Evolutionary conservation across 2,329 filamentous ascomycete species (phyloP).

Genomic region (Aspergillus tanneri): DNA sequence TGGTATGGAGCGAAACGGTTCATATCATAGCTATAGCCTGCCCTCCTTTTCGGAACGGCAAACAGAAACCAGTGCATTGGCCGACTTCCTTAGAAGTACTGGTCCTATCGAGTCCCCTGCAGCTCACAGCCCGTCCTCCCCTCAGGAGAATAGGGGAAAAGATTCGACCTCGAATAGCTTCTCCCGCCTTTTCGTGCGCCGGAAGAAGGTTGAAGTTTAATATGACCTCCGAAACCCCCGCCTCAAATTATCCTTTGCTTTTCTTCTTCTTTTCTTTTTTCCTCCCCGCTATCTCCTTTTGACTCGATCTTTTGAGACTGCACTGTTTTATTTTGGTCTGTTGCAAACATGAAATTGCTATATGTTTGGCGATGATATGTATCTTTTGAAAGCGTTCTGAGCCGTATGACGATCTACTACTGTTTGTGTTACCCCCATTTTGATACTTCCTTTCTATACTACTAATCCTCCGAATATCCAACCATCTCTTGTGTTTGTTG

Average conservation of each 20-base stretch:
- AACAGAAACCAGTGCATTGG: slow-evolving; percentile 63
- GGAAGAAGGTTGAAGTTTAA: slow-evolving; percentile 31
- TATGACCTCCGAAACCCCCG: slow-evolving; percentile 1
- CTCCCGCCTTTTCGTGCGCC: slow-evolving; percentile 38
- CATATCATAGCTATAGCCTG: slow-evolving; percentile 17
- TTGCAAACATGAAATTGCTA: slow-evolving; percentile 11
- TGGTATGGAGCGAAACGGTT: slow-evolving; percentile 35
- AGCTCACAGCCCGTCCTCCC: slow-evolving; percentile 15
- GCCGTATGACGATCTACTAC: slow-evolving; percentile 15
- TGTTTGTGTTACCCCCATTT: slow-evolving; percentile 15
- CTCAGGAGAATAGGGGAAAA: slow-evolving; percentile 26
- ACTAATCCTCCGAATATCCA: slow-evolving; percentile 3
- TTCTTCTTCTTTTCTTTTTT: neutral
- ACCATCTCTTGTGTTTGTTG: neutral
- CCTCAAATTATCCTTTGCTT: too few relatives aligned
- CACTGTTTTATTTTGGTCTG: slow-evolving; percentile 15
- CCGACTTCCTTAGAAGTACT: slow-evolving; percentile 69
- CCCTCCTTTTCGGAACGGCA: slow-evolving; percentile 27
- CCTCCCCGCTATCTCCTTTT: neutral
- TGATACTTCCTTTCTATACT: neutral
- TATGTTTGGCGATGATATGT: slow-evolving; percentile 10
- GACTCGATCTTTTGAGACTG: slow-evolving; percentile 12
- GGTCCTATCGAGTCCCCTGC: slow-evolving; percentile 56
- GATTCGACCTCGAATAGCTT: slow-evolving; percentile 17
- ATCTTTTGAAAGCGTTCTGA: slow-evolving; percentile 15